Evolutionary conservation across 768 basidiomycete species (phyloP).

Genomic region (Boletus sp.): DNA sequence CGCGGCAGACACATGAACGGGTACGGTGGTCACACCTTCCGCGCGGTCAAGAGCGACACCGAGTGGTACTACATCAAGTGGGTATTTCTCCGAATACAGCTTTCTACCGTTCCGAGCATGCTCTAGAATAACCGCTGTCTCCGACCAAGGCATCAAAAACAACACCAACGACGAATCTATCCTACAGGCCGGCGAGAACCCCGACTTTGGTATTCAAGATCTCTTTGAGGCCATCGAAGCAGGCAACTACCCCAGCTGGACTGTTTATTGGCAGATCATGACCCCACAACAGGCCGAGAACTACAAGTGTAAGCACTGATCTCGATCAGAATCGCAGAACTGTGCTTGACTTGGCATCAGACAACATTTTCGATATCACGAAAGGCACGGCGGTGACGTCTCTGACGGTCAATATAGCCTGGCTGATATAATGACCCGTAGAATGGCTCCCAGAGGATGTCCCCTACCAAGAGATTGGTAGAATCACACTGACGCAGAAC

Average conservation of each 20-base stretch:
- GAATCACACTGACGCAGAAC: constrained; percentile 38
- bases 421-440: constrained; percentile 7
- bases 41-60: not conserved
- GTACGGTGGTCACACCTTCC: not conserved
- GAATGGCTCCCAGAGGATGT: constrained; percentile 38
- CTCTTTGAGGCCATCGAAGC: not conserved
- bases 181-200: not conserved
- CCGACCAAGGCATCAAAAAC: too few species aligned
- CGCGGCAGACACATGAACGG: not conserved
- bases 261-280: not conserved
- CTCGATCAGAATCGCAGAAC: not conserved
- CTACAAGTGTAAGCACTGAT: not conserved
- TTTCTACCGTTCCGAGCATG: not conserved
- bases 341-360: constrained; percentile 17
- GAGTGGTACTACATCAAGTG: not conserved
- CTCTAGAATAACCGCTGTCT: not conserved
- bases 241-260: not conserved
- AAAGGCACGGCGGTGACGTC: constrained; percentile 29
- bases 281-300: not conserved
- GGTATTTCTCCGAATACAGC: not conserved
- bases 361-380: constrained; percentile 51
- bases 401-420: not conserved
- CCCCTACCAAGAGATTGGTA: constrained; percentile 35
- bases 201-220: not conserved
- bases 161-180: not conserved